Percentiles rank a stretch among this genome's conserved stretches.
Evolutionary conservation across 192 early-diverging fungal species (phyloP).

Genomic region (Rhizophagus sp.): DNA sequence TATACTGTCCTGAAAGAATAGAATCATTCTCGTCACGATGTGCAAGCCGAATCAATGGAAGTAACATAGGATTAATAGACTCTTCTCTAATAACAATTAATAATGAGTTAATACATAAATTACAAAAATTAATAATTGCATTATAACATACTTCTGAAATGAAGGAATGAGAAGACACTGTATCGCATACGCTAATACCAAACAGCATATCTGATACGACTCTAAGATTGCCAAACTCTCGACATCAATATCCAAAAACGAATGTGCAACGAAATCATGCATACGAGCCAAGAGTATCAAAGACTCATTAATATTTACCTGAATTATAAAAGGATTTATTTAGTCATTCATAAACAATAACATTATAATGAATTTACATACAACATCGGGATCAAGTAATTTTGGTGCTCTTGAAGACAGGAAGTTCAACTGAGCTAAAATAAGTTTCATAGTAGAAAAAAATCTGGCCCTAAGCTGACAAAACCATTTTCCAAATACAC

Average conservation of each 20-base stretch:
- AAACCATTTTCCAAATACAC: slow-evolving; percentile 18
- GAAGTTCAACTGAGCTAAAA: not conserved
- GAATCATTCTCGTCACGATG: not conserved
- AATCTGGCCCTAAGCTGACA: slow-evolving; percentile 11
- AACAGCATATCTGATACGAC: slow-evolving; percentile 21
- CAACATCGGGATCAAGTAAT: not conserved
- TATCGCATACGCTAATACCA: slow-evolving; percentile 2
- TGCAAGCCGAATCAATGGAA: slow-evolving; percentile 11
- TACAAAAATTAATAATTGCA: not conserved
- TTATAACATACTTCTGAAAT: not conserved
- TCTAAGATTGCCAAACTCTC: slow-evolving; percentile 22
- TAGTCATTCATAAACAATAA: not conserved
- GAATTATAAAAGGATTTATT: not conserved
- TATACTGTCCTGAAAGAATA: not conserved
- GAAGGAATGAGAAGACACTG: not conserved
- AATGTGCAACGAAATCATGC: slow-evolving; percentile 8
- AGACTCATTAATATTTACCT: not conserved
- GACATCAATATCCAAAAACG: slow-evolving; percentile 22
- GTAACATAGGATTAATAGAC: not conserved
- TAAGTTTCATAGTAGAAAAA: slow-evolving; percentile 3
- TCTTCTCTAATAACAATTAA: not conserved
- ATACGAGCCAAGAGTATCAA: not conserved
- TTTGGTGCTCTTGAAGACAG: not conserved
- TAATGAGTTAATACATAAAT: not conserved
- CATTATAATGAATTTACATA: not conserved